Conservation (phyloP, 208 protist genomes). For the Porcisia deanei region DNA sequence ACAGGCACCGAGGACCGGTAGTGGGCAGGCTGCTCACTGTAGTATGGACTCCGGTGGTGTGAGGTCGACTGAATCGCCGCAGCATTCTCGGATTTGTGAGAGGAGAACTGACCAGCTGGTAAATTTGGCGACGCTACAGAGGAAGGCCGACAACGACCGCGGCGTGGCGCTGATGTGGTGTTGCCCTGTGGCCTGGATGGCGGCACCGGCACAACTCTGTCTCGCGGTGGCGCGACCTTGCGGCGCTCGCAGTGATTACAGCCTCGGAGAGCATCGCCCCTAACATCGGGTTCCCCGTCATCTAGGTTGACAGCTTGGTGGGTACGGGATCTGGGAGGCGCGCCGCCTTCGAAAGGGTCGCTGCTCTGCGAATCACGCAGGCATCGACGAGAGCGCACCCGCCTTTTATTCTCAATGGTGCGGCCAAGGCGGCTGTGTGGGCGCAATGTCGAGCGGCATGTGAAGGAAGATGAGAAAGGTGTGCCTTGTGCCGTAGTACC, state of each 20-base stretch:
- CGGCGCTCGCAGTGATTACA: conserved; percentile 16
- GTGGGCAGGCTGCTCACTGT: not conserved
- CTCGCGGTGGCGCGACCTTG: not conserved
- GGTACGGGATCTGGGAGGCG: too few relatives aligned
- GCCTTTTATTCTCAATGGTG: not conserved
- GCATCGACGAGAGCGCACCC: not conserved
- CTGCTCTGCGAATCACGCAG: not conserved
- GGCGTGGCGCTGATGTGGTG: not conserved
- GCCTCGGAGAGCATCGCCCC: not conserved
- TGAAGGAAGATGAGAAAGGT: too few relatives aligned
- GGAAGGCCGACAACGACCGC: not conserved
- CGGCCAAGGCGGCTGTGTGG: not conserved
- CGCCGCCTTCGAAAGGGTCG: not conserved
- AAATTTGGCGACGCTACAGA: not conserved
- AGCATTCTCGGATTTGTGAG: not conserved
- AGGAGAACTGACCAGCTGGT: not conserved
- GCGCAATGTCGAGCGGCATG: not conserved
- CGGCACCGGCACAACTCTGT: conserved; percentile 6
- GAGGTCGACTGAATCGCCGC: not conserved
- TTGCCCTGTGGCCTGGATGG: not conserved
- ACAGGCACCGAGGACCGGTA: not conserved
- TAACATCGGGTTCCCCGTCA: not conserved
- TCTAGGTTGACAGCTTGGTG: not conserved
- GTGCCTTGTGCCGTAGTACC: too few relatives aligned
- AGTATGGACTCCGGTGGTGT: not conserved